A percentile compares a stretch with the other conserved stretches of the same genome.
Conservation (phyloP, 441 rosid genomes). For the Adansonia gregorii region DNA sequence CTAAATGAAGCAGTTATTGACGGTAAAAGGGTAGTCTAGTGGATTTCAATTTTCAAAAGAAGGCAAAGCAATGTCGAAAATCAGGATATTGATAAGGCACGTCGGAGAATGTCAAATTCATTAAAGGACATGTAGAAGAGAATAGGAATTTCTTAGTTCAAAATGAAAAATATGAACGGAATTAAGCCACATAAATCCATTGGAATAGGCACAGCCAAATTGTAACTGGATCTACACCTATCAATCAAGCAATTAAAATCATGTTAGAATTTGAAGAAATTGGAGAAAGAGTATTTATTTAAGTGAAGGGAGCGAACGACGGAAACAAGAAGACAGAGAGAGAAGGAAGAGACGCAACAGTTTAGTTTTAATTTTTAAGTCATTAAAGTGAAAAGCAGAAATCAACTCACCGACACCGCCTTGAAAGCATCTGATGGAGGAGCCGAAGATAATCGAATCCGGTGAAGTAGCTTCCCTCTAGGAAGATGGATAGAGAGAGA, state of each 20-base stretch:
- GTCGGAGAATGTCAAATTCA: neutral
- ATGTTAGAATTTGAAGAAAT: neutral
- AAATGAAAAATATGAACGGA: neutral
- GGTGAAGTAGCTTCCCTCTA: neutral
- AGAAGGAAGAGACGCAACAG: neutral
- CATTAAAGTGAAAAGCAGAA: neutral
- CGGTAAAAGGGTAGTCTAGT: neutral
- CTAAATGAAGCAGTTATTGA: neutral
- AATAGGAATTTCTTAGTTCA: no score
- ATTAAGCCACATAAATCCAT: neutral
- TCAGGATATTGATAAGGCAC: neutral
- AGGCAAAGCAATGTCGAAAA: neutral
- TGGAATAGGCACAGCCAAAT: neutral
- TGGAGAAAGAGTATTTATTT: neutral
- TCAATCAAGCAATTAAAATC: slow-evolving; percentile 5
- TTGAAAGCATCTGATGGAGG: neutral
- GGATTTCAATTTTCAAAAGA: neutral
- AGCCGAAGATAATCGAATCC: neutral
- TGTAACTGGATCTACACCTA: neutral
- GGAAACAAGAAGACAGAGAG: neutral
- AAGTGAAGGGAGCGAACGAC: neutral
- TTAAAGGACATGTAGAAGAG: neutral
- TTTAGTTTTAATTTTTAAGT: neutral
- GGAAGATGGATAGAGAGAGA: neutral
- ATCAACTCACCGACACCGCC: slow-evolving; percentile 2